Percentiles rank a stretch among this genome's conserved stretches.
These are phyloP conservation scores for Selaginella moellendorffii DNA, from an alignment of 75 land plant genomes.

Conservation along the genomic window DNA sequence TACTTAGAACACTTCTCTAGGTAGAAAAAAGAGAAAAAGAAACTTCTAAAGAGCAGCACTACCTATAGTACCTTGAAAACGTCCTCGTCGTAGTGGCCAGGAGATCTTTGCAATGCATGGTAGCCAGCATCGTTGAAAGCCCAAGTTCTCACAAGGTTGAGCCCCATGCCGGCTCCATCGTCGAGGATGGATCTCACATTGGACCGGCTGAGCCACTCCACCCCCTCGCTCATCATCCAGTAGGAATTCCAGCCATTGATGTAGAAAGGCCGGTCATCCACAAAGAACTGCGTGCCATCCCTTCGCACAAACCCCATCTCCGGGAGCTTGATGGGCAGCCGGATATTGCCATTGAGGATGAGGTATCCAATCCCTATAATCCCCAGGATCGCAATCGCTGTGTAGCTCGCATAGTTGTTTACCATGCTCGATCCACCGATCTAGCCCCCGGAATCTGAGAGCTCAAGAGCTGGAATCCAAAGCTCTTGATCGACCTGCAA, in stretches of 20 bases:
- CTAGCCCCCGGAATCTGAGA: too few relatives aligned
- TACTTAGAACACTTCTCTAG: too few relatives aligned
- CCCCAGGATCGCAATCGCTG: background rate
- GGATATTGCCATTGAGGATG: constrained; percentile 1
- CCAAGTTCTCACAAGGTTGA: constrained; percentile 84
- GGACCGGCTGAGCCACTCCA: constrained; percentile 33
- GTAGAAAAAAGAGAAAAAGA: too few relatives aligned
- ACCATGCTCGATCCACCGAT: too few relatives aligned
- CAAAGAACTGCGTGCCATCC: constrained; percentile 52
- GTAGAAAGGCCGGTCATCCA: constrained; percentile 50
- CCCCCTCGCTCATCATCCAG: constrained; percentile 61
- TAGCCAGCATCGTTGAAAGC: constrained; percentile 68
- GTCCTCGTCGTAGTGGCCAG: constrained; percentile 50
- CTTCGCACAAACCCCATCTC: constrained; percentile 42
- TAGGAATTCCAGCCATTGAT: constrained; percentile 94
- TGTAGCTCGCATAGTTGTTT: constrained; percentile 3
- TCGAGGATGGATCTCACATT: constrained; percentile 36
- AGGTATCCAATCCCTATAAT: background rate
- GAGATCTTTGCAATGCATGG: constrained; percentile 51
- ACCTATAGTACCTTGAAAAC: constrained; percentile 83
- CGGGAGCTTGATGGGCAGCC: constrained; percentile 12
- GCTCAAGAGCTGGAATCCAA: too few relatives aligned
- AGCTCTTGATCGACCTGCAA: too few relatives aligned
- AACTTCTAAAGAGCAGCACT: too few relatives aligned
- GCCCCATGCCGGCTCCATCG: constrained; percentile 52